phyloP scores from a whole-genome alignment of 2,329 filamentous ascomycete species.

The Teratosphaeria gauchensis region DNA sequence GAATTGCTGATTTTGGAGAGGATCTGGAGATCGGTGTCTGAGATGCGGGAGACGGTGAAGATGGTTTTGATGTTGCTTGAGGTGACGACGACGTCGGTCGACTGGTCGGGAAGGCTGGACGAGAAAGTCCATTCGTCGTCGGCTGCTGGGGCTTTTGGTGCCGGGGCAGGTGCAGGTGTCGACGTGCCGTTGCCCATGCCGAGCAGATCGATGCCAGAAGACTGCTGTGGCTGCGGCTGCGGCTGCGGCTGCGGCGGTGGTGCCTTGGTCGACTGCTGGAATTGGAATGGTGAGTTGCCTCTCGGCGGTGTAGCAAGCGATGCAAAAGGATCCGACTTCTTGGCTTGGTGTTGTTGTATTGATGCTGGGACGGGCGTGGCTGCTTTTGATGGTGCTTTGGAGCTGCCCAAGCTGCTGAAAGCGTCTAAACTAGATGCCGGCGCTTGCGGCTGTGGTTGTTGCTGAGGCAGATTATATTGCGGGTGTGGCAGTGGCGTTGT shows the following conservation, averaged over 20 bases:
- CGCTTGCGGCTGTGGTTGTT: constrained; percentile 34
- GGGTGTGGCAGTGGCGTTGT: constrained; percentile 21
- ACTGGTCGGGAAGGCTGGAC: constrained; percentile 65
- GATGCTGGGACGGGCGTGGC: constrained; percentile 36
- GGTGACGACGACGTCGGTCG: constrained; percentile 56
- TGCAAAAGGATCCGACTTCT: constrained; percentile 51
- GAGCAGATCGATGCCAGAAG: constrained; percentile 18
- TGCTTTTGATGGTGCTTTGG: constrained; percentile 35
- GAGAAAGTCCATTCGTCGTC: constrained; percentile 95
- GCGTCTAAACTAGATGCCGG: constrained; percentile 44
- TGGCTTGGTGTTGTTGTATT: constrained; percentile 16
- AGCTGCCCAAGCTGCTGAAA: constrained; percentile 39
- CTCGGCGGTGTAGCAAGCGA: constrained; percentile 45
- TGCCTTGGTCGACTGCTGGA: constrained; percentile 32
- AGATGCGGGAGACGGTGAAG: constrained; percentile 57
- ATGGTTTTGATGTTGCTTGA: constrained; percentile 59
- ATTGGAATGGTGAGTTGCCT: constrained; percentile 40
- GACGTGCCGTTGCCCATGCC: constrained; percentile 33
- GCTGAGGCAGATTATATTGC: constrained; percentile 6
- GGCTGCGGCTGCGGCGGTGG: constrained; percentile 16
- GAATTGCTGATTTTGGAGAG: constrained; percentile 78
- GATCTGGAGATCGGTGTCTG: constrained; percentile 53
- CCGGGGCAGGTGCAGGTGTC: neutral
- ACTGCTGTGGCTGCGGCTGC: constrained; percentile 14
- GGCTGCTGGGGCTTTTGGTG: constrained; percentile 9